phyloP scores from a whole-genome alignment of 257 asterid species.

The Rauvolfia tetraphylla region DNA sequence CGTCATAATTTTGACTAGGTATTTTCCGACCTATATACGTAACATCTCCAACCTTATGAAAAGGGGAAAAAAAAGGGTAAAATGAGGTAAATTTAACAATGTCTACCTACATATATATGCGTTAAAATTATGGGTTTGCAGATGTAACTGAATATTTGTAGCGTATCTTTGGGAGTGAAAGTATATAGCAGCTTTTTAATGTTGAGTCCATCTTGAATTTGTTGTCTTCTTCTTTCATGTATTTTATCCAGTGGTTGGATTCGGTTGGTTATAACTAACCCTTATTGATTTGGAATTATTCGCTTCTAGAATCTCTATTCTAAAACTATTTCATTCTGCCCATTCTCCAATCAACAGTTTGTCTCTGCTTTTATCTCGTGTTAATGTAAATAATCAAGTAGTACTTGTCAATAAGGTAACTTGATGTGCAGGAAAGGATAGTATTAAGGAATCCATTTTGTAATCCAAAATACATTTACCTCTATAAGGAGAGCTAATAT shows the following conservation, averaged over 20 bases:
- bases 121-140: neutral
- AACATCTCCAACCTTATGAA: neutral
- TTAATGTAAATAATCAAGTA: neutral
- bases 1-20: too few species aligned
- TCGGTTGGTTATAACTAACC: neutral
- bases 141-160: slow-evolving; percentile 17
- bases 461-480: neutral
- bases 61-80: neutral
- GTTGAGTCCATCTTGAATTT: slow-evolving; percentile 1
- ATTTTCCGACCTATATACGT: too few species aligned
- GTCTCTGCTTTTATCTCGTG: neutral
- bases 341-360: neutral
- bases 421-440: neutral
- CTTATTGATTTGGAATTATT: slow-evolving; percentile 17
- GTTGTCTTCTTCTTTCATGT: neutral
- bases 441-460: neutral
- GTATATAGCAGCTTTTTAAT: slow-evolving; percentile 1
- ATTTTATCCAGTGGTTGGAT: neutral
- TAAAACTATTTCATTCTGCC: neutral
- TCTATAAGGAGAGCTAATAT: neutral
- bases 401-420: neutral
- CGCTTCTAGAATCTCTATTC: slow-evolving; percentile 3
- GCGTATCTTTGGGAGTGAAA: slow-evolving; percentile 15
- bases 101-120: neutral
- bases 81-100: too few species aligned